A percentile compares a stretch with the other conserved stretches of the same genome.
Evolutionary conservation across 345 rosid genomes (phyloP).

Genomic region (Populus deltoides): DNA sequence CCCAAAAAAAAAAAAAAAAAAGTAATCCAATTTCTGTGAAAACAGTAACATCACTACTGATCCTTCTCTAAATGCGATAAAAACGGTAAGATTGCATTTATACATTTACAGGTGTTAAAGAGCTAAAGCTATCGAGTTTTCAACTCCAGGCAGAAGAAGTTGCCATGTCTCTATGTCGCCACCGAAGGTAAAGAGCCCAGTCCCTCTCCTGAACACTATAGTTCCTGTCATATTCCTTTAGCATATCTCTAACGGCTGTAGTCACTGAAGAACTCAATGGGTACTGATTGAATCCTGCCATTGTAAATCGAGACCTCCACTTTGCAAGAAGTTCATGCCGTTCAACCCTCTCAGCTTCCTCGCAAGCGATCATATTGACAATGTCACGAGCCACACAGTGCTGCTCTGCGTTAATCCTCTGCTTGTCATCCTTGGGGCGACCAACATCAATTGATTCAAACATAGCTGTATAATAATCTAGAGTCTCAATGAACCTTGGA

Average conservation of each 20-base stretch:
- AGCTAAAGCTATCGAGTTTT: conserved; percentile 5
- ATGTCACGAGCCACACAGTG: conserved; percentile 86
- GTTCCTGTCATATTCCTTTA: conserved; percentile 46
- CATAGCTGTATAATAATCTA: conserved; percentile 76
- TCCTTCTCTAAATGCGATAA: conserved; percentile 3
- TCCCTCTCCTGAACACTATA: conserved; percentile 49
- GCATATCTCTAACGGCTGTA: conserved; percentile 37
- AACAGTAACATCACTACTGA: not conserved
- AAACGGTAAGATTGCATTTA: conserved; percentile 9
- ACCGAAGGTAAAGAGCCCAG: conserved; percentile 59
- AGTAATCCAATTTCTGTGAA: not conserved
- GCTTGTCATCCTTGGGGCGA: conserved; percentile 52
- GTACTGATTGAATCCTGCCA: conserved; percentile 64
- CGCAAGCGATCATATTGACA: conserved; percentile 85
- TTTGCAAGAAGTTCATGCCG: conserved; percentile 73
- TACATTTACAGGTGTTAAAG: conserved; percentile 20
- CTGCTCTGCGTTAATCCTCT: conserved; percentile 74
- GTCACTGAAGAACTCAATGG: conserved; percentile 39
- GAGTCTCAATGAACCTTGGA: conserved; percentile 55
- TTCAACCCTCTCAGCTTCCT: conserved; percentile 74
- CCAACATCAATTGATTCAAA: conserved; percentile 72
- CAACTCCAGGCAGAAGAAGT: conserved; percentile 74
- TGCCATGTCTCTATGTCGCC: conserved; percentile 69
- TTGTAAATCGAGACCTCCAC: conserved; percentile 60
- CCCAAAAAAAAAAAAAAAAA: not conserved